Conservation (phyloP, 768 basidiomycete genomes). For the Exidia glandulosa region DNA sequence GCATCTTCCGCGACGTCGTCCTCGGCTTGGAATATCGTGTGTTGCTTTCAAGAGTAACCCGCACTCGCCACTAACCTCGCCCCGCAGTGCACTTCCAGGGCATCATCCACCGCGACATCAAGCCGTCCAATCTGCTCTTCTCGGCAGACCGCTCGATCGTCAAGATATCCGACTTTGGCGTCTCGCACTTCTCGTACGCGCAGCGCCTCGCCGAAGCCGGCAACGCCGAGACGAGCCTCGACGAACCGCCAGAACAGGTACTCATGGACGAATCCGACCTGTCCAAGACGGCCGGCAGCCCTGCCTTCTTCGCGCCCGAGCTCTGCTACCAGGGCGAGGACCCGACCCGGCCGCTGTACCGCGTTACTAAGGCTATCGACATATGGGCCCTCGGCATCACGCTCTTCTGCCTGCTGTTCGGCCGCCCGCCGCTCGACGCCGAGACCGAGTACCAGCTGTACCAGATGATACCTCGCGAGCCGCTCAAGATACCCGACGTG, state of each 20-base stretch:
- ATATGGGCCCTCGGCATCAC: conserved; percentile 98
- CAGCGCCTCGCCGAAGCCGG: conserved; percentile 63
- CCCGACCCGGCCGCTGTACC: conserved; percentile 26
- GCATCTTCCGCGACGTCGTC: conserved; percentile 86
- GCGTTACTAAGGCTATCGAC: conserved; percentile 88
- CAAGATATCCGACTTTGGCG: conserved; percentile 98
- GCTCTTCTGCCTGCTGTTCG: conserved; percentile 88
- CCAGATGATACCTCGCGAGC: conserved; percentile 62
- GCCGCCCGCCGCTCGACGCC: conserved; percentile 42
- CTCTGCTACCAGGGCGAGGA: conserved; percentile 56
- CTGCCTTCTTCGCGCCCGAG: conserved; percentile 94
- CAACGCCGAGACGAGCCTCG: conserved; percentile 24
- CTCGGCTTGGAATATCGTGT: conserved; percentile 89
- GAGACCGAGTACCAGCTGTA: conserved; percentile 67
- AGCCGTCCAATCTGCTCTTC: conserved; percentile 94
- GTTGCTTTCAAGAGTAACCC: conserved; percentile 4
- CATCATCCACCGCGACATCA: conserved; percentile 99
- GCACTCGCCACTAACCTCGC: neutral
- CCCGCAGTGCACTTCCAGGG: conserved; percentile 88
- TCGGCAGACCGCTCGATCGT: conserved; percentile 75
- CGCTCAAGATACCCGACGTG: conserved; percentile 52
- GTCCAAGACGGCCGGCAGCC: conserved; percentile 86
- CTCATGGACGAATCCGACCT: conserved; percentile 79
- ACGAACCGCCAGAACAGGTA: conserved; percentile 46
- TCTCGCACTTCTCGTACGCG: conserved; percentile 90